Conservation (phyloP, 768 basidiomycete genomes). For the Tremella fuciformis region DNA sequence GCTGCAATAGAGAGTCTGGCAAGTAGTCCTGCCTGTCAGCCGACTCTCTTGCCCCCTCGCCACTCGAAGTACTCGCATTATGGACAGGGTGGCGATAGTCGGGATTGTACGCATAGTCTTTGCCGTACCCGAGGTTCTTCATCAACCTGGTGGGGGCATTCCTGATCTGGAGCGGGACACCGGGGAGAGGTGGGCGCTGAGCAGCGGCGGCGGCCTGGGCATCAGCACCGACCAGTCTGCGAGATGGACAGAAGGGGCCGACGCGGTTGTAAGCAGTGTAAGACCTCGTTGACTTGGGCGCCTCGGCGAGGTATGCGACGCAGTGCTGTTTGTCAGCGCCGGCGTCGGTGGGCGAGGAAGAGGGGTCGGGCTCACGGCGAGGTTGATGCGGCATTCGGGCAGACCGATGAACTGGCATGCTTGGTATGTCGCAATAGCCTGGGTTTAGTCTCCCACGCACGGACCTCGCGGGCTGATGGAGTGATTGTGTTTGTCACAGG, state of each 20-base stretch:
- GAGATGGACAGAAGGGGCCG: slow-evolving; percentile 10
- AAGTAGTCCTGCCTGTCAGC: slow-evolving; percentile 58
- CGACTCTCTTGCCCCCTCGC: neutral
- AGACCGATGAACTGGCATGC: slow-evolving; percentile 52
- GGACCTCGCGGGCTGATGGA: too few species aligned
- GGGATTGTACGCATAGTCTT: slow-evolving; percentile 66
- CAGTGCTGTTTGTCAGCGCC: slow-evolving; percentile 56
- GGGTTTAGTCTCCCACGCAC: slow-evolving; percentile 7
- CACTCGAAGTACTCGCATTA: slow-evolving; percentile 39
- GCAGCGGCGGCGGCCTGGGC: slow-evolving; percentile 63
- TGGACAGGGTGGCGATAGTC: slow-evolving; percentile 66
- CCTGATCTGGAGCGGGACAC: slow-evolving; percentile 69
- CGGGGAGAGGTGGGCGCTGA: slow-evolving; percentile 56
- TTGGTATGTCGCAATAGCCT: slow-evolving; percentile 54
- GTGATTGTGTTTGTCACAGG: too few species aligned
- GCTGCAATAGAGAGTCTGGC: slow-evolving; percentile 55
- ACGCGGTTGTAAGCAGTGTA: slow-evolving; percentile 71
- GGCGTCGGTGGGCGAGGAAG: neutral
- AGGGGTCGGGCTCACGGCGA: slow-evolving; percentile 42
- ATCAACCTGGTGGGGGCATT: slow-evolving; percentile 73
- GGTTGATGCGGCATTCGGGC: slow-evolving; percentile 49
- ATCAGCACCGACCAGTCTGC: neutral
- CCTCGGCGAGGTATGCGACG: slow-evolving; percentile 74
- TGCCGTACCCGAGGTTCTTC: slow-evolving; percentile 67
- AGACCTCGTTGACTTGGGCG: slow-evolving; percentile 73